A percentile compares a stretch with the other conserved stretches of the same genome.
phyloP scores from a whole-genome alignment of 495 filamentous ascomycete species.

The Penicillium bovifimosum region DNA sequence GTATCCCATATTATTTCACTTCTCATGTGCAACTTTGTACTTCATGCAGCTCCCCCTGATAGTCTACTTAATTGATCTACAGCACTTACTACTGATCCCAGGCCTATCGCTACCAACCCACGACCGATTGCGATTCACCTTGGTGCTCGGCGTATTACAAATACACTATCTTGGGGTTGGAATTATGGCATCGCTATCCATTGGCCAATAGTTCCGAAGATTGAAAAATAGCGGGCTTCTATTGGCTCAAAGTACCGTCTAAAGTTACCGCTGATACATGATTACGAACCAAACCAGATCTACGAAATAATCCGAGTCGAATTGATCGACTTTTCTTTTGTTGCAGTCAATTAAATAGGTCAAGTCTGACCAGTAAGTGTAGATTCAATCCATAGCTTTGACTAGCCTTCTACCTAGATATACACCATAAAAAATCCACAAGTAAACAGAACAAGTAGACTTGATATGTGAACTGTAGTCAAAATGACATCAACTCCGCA shows the following conservation, averaged over 20 bases:
- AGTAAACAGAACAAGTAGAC: too few relatives aligned
- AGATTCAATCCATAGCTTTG: not conserved
- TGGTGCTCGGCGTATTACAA: constrained; percentile 6
- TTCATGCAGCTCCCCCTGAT: too few relatives aligned
- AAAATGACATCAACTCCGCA: constrained; percentile 22
- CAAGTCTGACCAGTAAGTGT: too few relatives aligned
- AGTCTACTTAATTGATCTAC: too few relatives aligned
- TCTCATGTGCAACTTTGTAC: too few relatives aligned
- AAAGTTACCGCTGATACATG: not conserved
- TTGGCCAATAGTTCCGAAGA: constrained; percentile 3
- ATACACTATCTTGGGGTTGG: constrained; percentile 12
- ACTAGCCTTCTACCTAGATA: too few relatives aligned
- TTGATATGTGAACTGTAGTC: not conserved
- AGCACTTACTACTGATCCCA: too few relatives aligned
- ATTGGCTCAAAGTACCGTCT: constrained; percentile 9
- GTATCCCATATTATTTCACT: too few relatives aligned
- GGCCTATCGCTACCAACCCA: too few relatives aligned
- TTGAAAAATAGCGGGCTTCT: accelerated
- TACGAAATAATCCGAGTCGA: not conserved
- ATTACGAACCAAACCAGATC: not conserved
- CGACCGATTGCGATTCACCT: too few relatives aligned
- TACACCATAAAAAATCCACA: too few relatives aligned
- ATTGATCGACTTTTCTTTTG: not conserved
- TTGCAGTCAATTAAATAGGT: not conserved
- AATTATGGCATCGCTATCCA: accelerated